These are phyloP conservation scores for Pestalotiopsis sp. DNA, from an alignment of 2,329 filamentous ascomycete genomes.

Conservation along the genomic window DNA sequence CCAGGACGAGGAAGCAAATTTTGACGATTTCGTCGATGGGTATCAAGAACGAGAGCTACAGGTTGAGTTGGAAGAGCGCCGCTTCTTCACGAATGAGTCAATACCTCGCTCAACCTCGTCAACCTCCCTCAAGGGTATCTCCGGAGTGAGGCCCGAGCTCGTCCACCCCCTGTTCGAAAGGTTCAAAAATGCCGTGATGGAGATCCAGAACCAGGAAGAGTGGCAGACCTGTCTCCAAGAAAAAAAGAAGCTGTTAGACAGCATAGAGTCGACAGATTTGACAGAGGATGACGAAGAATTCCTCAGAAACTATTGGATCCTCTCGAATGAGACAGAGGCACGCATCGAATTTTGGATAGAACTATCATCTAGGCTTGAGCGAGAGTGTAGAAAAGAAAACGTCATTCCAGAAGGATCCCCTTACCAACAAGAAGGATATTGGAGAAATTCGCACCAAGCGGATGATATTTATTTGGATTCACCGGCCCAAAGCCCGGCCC, in stretches of 20 bases:
- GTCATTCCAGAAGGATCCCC: not conserved
- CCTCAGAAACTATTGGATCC: not conserved
- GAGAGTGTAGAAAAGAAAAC: not conserved
- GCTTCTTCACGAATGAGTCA: not conserved
- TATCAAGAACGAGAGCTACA: not conserved
- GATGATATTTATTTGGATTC: not conserved
- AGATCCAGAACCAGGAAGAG: not conserved
- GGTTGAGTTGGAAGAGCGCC: not conserved
- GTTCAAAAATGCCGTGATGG: not conserved
- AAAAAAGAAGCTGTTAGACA: not conserved
- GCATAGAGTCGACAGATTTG: not conserved
- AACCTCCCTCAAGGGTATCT: not conserved
- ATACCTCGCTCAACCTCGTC: not conserved
- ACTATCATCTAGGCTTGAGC: not conserved
- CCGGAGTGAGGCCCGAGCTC: not conserved
- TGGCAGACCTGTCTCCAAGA: not conserved
- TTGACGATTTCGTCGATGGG: not conserved
- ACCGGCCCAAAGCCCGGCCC: not conserved
- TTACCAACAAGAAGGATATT: not conserved
- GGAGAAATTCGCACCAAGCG: not conserved
- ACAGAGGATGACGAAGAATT: not conserved
- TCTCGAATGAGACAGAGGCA: not conserved
- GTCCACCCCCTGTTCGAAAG: not conserved
- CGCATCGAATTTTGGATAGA: not conserved
- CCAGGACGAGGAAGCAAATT: conserved; percentile 18